Base-by-base conservation (phyloP, 352 stramenopile species). In the Globisporangium polare region DNA sequence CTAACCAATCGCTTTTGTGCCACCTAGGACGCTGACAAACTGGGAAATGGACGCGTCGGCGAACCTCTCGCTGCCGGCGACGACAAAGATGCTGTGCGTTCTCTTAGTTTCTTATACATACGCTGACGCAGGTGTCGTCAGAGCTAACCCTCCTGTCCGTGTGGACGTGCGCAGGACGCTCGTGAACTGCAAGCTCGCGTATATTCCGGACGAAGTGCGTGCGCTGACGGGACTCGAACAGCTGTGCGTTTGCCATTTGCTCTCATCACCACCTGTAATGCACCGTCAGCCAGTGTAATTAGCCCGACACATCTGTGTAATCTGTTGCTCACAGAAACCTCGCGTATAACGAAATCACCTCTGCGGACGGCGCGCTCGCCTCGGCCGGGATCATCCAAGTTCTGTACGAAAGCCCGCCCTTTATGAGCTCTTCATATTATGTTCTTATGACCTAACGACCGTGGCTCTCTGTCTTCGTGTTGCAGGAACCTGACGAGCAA, bases 401-500 rank as follows among this genome's bases (percentile, higher is more conserved):
- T 7, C 51, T 89, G 79, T 89, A 72, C 29, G 79, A 78, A 6
- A 15, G 24, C 5, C 18, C 18, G 26, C 29, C 1, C 18, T 53
- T 5, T 33, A 26, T 22, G 4, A 1, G 7, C n/a, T 47, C 5
- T 45, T 46, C n/a, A n/a, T 65, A 41, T 6, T 65, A 31, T 51
- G 8, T 6, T 39, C 6, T 13, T 15, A 3, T 27, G 5, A 8
- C 15, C 33, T n/a, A 45, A 53, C n/a, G 24, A n/a, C 12, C 12
- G 5, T 37, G 15, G 3, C 13, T 29, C 9, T 52, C 3, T 63
- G 1, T 43, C 31, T 52, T 29, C 39, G 7, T 18, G n/a, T 31
- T 35, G 47, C 65, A 89, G 79, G 24, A 89, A 89, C 45, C 45
- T 74, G 18, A 83, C 77, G 6, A 62, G 79, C 65, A 89, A 89